Evolutionary conservation across 768 basidiomycete species (phyloP), one percentile per base, ranked within the genome.

Genomic region (Psilocybe subaeruginosa): DNA sequence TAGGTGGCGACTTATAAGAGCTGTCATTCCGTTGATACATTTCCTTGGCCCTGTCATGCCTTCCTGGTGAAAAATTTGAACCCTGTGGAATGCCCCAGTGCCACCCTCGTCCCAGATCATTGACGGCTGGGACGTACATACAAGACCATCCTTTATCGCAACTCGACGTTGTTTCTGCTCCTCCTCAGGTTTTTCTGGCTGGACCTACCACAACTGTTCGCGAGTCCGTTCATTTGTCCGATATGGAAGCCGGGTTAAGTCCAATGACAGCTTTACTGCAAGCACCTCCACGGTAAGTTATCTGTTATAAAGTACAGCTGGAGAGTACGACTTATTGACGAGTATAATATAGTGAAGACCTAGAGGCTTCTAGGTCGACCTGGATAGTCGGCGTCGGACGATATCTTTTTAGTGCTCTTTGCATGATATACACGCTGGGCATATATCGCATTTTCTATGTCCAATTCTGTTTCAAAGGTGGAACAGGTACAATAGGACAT

Each of bases 381-480:
- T 53, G 51, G 51, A 35, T 53, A 12, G 33, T 53, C 51, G 8
- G 29, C 6, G 8, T 53, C 51, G 8, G 31, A 19, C 31, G 3
- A 17, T 37, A 53, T 35, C 7, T 56, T 4, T 56, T 56, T 19
- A 56, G 54, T 11, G 54, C 54, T 41, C 19, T 60, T 47, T 55
- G 54, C 47, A 47, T 60, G 54, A 16, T 50, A 47, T 60, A 60
- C 11, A 60, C 54, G 1, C 4, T 50, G 12, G 59, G 59, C 16
- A 48, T 49, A 9, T 60, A 60, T 50, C 59, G 59, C 37, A 8
- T 60, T 6, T 60, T 48, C 11, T 60, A 39, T 9, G 8, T 8
- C 0, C 53, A 48, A n/a, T 58, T 62, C 31, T 33, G 51, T n/a
- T 58, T 62, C 29, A 27, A n/a, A 39, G 51, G 16, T 8, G 19